Evolutionary conservation across 2,329 filamentous ascomycete species (phyloP).

Genomic region (Trichophyton simii): DNA sequence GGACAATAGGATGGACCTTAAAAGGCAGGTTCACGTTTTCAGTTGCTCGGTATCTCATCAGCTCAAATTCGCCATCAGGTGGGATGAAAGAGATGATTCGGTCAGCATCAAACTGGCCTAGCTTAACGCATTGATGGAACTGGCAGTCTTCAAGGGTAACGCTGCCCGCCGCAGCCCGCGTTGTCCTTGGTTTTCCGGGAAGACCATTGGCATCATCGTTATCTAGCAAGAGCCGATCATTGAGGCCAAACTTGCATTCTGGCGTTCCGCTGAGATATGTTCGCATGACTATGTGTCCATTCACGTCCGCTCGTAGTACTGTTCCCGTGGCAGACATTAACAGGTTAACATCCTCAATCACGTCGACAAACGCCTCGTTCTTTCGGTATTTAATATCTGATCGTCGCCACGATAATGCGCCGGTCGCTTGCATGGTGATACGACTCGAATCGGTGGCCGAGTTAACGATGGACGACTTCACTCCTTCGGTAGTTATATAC

Average conservation of each 20-base stretch:
- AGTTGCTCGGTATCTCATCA: slow-evolving; percentile 96
- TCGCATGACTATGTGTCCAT: slow-evolving; percentile 95
- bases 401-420: slow-evolving; percentile 90
- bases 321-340: slow-evolving; percentile 97
- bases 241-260: slow-evolving; percentile 97
- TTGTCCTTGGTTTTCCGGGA: slow-evolving; percentile 61
- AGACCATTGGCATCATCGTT: slow-evolving; percentile 48
- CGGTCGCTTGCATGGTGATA: slow-evolving; percentile 98
- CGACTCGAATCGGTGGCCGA: slow-evolving; percentile 75
- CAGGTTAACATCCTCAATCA: slow-evolving; percentile 97
- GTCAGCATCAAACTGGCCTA: slow-evolving; percentile 92
- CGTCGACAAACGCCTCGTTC: slow-evolving; percentile 98
- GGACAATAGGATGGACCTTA: slow-evolving; percentile 97
- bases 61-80: slow-evolving; percentile 92
- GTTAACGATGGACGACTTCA: slow-evolving; percentile 67
- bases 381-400: slow-evolving; percentile 98
- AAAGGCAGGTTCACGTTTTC: slow-evolving; percentile 98
- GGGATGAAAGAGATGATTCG: slow-evolving; percentile 95
- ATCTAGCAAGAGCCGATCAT: slow-evolving; percentile 88
- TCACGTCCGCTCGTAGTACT: slow-evolving; percentile 88
- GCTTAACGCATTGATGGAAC: slow-evolving; percentile 96
- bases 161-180: slow-evolving; percentile 85
- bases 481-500: slow-evolving; percentile 99
- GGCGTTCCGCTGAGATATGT: slow-evolving; percentile 93
- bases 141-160: slow-evolving; percentile 97